Evolutionary conservation across 2,329 filamentous ascomycete species (phyloP).

Genomic region (Zelopaecilomyces penicillatus): DNA sequence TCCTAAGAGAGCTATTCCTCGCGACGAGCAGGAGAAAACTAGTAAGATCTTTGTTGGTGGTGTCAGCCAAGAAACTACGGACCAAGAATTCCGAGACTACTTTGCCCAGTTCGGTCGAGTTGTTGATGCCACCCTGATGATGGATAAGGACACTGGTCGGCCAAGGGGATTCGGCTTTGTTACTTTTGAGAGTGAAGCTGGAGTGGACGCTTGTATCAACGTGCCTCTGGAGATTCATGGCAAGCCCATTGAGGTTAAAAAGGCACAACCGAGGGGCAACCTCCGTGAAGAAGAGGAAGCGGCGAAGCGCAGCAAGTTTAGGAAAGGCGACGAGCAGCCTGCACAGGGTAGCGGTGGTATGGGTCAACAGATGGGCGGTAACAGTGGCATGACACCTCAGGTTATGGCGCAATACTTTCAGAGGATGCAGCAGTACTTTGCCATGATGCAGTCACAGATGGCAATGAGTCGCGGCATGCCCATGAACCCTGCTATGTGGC

Average conservation of each 20-base stretch:
- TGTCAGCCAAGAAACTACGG: constrained; percentile 93
- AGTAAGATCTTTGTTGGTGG: constrained; percentile 98
- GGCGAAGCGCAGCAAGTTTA: constrained; percentile 52
- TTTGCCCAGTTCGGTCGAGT: constrained; percentile 96
- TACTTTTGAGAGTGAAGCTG: constrained; percentile 92
- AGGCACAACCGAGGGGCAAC: constrained; percentile 90
- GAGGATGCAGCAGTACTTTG: constrained; percentile 95
- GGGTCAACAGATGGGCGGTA: constrained; percentile 33
- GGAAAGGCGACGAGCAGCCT: constrained; percentile 43
- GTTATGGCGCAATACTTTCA: constrained; percentile 99
- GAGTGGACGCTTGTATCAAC: constrained; percentile 83
- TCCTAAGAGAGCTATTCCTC: constrained; percentile 91
- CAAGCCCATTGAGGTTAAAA: constrained; percentile 97
- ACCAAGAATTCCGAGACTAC: constrained; percentile 92
- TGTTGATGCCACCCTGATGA: constrained; percentile 97
- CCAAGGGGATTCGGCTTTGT: constrained; percentile 96
- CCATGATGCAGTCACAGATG: constrained; percentile 91
- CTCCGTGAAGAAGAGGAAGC: constrained; percentile 82
- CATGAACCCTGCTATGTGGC: constrained; percentile 70
- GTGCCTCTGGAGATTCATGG: constrained; percentile 84
- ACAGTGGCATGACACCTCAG: constrained; percentile 75
- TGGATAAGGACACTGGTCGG: constrained; percentile 98
- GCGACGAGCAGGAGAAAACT: constrained; percentile 96
- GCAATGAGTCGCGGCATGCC: constrained; percentile 68
- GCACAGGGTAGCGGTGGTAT: constrained; percentile 26